These are phyloP conservation scores for Neurospora sp. DNA, from an alignment of 495 filamentous ascomycete genomes.

Conservation along the genomic window DNA sequence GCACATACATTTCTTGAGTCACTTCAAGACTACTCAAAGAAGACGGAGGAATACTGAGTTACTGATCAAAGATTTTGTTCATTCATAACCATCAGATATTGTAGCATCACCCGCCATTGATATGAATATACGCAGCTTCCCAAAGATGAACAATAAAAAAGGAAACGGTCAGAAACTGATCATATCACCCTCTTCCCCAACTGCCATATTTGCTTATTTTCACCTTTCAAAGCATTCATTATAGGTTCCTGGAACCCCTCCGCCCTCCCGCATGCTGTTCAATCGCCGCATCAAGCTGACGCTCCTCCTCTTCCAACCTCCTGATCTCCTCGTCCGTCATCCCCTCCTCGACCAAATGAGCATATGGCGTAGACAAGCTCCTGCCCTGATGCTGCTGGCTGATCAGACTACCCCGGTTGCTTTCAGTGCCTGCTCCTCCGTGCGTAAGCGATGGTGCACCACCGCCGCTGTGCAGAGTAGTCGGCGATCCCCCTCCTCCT, in stretches of 20 bases:
- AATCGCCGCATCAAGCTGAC: constrained; percentile 39
- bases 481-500: not conserved
- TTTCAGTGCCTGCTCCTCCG: constrained; percentile 4
- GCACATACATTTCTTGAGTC: not conserved
- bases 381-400: constrained; percentile 6
- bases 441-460: constrained; percentile 6
- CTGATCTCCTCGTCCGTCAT: constrained; percentile 41
- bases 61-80: not conserved
- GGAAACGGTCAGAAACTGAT: not conserved
- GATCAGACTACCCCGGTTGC: not conserved
- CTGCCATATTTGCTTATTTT: not conserved
- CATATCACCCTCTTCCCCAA: not conserved
- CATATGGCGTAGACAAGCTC: constrained; percentile 23
- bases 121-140: not conserved
- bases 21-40: not conserved
- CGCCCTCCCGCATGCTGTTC: constrained; percentile 25
- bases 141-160: not conserved
- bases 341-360: constrained; percentile 40
- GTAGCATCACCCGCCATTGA: not conserved
- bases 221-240: not conserved
- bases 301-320: constrained; percentile 39
- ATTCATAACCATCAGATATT: not conserved
- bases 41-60: not conserved
- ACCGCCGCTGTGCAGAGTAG: constrained; percentile 1
- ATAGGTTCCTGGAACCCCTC: not conserved